These are phyloP conservation scores for Pestalotiopsis fici DNA, from an alignment of 2,329 filamentous ascomycete genomes.

Conservation along the genomic window DNA sequence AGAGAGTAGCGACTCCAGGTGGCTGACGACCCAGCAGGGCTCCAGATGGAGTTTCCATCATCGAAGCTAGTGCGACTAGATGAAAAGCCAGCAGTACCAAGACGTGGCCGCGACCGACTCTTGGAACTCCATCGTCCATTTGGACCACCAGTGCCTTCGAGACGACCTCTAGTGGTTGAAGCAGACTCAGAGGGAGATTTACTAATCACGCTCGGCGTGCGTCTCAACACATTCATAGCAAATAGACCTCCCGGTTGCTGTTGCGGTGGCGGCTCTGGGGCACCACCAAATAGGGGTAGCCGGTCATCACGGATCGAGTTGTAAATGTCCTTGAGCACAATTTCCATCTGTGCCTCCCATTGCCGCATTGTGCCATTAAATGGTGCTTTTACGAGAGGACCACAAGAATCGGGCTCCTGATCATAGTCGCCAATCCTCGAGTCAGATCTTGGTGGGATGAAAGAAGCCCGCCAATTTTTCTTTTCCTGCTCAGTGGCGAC, in stretches of 20 bases:
- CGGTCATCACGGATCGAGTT: constrained; percentile 82
- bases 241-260: constrained; percentile 67
- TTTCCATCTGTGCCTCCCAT: constrained; percentile 89
- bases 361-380: constrained; percentile 75
- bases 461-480: constrained; percentile 40
- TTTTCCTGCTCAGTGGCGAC: constrained; percentile 22
- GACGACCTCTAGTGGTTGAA: constrained; percentile 66
- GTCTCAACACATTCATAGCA: constrained; percentile 76
- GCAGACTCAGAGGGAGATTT: constrained; percentile 86
- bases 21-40: constrained; percentile 80
- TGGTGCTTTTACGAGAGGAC: constrained; percentile 74
- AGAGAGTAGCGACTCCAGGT: constrained; percentile 95
- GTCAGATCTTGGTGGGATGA: constrained; percentile 49
- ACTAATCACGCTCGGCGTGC: constrained; percentile 87
- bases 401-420: constrained; percentile 56
- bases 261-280: constrained; percentile 43
- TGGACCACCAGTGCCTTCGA: constrained; percentile 56
- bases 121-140: constrained; percentile 78
- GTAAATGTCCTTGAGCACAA: constrained; percentile 91
- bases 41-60: constrained; percentile 88
- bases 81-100: constrained; percentile 78
- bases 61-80: constrained; percentile 95
- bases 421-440: constrained; percentile 41
- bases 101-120: constrained; percentile 77
- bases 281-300: constrained; percentile 78